phyloP scores from a whole-genome alignment of 2,329 filamentous ascomycete species.

The Epichloe hybrida region DNA sequence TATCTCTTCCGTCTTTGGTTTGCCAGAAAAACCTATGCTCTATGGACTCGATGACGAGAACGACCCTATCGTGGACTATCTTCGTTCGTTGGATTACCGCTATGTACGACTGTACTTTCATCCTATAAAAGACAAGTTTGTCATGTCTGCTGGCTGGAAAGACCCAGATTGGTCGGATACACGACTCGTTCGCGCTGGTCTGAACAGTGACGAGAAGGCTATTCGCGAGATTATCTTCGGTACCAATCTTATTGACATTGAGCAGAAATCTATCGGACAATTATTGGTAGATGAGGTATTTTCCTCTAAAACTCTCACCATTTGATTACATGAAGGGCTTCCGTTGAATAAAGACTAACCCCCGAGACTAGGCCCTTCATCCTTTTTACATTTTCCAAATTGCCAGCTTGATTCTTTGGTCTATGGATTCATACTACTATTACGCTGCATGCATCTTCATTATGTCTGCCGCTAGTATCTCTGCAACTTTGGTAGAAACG shows the following conservation, averaged over 20 bases:
- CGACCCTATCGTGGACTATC: constrained; percentile 60
- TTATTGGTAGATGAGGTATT: constrained; percentile 75
- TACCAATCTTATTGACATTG: constrained; percentile 79
- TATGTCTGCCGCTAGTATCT: constrained; percentile 87
- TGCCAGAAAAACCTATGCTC: constrained; percentile 44
- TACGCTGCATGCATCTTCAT: constrained; percentile 91
- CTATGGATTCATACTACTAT: constrained; percentile 92
- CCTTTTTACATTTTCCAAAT: constrained; percentile 98
- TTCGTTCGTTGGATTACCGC: constrained; percentile 77
- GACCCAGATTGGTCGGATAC: constrained; percentile 80
- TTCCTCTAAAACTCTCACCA: background rate
- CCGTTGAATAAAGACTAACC: background rate
- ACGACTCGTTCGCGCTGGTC: constrained; percentile 57
- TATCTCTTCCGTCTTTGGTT: constrained; percentile 52
- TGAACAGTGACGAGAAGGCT: constrained; percentile 80
- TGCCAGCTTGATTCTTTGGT: constrained; percentile 88
- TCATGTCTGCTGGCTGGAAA: constrained; percentile 82
- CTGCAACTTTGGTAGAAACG: constrained; percentile 80
- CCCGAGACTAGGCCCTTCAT: constrained; percentile 57
- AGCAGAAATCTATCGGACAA: constrained; percentile 72
- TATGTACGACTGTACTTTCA: constrained; percentile 92
- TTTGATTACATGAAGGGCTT: background rate
- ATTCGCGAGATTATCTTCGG: constrained; percentile 79
- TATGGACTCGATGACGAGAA: constrained; percentile 45
- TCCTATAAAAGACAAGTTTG: constrained; percentile 76